phyloP scores from a whole-genome alignment of 2,329 filamentous ascomycete genomes.

The Aspergillus brunneoviolaceus region DNA sequence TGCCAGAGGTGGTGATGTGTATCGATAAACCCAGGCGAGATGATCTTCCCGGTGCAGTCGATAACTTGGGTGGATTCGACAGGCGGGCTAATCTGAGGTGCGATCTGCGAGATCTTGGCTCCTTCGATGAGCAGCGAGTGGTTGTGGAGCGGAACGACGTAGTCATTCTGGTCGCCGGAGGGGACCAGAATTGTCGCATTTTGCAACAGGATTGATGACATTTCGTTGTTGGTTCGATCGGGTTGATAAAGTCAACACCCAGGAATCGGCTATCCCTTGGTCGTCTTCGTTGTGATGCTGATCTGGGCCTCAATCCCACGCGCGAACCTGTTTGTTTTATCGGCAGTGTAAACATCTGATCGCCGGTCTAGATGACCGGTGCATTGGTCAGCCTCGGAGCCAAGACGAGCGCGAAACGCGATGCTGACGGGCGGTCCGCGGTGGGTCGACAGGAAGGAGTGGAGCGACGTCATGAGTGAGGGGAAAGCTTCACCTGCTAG shows the following conservation, averaged over 20 bases:
- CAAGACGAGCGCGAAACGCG: neutral
- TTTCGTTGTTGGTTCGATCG: neutral
- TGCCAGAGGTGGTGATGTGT: constrained; percentile 49
- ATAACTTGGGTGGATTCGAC: constrained; percentile 29
- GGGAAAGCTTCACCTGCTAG: neutral
- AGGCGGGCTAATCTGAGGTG: constrained; percentile 12
- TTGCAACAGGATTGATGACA: constrained; percentile 18
- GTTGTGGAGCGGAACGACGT: constrained; percentile 11
- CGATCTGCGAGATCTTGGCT: constrained; percentile 22
- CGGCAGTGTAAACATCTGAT: neutral
- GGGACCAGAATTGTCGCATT: constrained; percentile 20
- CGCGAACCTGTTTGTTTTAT: neutral
- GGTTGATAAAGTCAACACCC: no score
- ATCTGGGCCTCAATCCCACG: no score
- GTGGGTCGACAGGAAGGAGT: neutral
- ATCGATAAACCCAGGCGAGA: constrained; percentile 37
- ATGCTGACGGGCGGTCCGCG: neutral
- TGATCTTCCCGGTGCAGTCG: constrained; percentile 39
- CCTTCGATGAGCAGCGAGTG: constrained; percentile 22
- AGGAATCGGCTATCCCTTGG: no score
- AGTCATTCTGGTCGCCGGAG: constrained; percentile 15
- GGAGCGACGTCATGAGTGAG: neutral
- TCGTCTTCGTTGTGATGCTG: no score
- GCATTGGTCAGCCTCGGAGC: neutral
- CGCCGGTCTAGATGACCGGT: neutral